These are phyloP conservation scores for Hebeloma cylindrosporum DNA, from an alignment of 768 basidiomycete species.

Conservation along the genomic window DNA sequence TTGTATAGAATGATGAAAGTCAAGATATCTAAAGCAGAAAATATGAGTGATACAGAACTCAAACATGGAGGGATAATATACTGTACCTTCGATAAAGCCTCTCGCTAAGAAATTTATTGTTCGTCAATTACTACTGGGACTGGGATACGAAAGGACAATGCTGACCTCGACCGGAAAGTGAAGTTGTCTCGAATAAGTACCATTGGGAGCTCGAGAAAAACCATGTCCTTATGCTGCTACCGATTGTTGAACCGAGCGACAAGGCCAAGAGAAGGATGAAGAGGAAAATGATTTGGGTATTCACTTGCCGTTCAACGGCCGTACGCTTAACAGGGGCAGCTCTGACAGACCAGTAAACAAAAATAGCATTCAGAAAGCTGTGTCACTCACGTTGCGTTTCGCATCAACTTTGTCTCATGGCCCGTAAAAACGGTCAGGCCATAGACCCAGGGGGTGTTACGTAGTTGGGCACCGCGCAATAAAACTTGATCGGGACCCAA, in stretches of 20 bases:
- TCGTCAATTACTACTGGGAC: conserved; percentile 4
- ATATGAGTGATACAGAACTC: conserved; percentile 14
- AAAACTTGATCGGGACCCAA: conserved; percentile 94
- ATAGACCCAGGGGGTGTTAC: conserved; percentile 97
- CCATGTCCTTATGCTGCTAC: conserved; percentile 89
- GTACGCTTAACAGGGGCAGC: conserved; percentile 97
- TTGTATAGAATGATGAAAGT: conserved; percentile 99
- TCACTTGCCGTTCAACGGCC: conserved; percentile 94
- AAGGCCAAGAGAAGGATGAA: conserved; percentile 86
- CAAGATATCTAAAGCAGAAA: conserved; percentile 68
- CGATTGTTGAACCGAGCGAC: conserved; percentile 89
- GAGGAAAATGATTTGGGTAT: conserved; percentile 92
- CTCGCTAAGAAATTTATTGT: conserved; percentile 46
- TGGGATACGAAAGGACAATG: conserved; percentile 7
- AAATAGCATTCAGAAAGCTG: not conserved
- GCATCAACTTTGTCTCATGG: conserved; percentile 98
- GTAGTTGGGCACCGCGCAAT: conserved; percentile 89
- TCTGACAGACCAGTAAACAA: conserved; percentile 48
- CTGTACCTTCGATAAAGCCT: conserved; percentile 76
- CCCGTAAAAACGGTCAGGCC: conserved; percentile 93
- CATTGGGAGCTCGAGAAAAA: conserved; percentile 85
- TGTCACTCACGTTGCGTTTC: conserved; percentile 86
- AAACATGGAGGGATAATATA: not conserved
- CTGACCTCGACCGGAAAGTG: conserved; percentile 65
- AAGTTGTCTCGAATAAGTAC: conserved; percentile 75